Percentiles rank a stretch among this genome's conserved stretches.
Conservation (phyloP, 495 filamentous ascomycete genomes). For the Aspergillus campestris region DNA sequence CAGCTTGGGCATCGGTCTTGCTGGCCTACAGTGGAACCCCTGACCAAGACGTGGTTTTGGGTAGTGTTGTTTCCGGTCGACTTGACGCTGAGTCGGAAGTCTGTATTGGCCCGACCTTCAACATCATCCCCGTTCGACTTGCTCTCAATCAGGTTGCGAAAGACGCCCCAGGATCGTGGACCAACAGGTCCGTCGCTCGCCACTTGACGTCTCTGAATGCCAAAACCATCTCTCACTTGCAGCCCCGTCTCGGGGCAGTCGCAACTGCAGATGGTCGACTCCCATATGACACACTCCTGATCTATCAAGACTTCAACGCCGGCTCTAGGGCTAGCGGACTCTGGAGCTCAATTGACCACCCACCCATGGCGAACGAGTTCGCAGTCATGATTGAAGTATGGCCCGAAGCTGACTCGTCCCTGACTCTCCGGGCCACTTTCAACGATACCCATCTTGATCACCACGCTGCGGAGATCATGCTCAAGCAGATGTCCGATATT, state of each 20-base stretch:
- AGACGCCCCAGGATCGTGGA: constrained; percentile 1
- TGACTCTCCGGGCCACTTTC: constrained; percentile 19
- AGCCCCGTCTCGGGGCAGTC: constrained; percentile 13
- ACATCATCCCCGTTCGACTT: constrained; percentile 55
- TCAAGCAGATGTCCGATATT: constrained; percentile 19
- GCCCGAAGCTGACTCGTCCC: constrained; percentile 9
- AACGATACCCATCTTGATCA: constrained; percentile 15
- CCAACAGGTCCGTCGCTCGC: constrained; percentile 12
- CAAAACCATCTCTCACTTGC: constrained; percentile 13
- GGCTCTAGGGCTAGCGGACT: constrained; percentile 5
- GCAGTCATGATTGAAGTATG: constrained; percentile 21
- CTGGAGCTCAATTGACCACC: constrained; percentile 15
- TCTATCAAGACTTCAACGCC: constrained; percentile 18
- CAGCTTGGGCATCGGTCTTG: constrained; percentile 56
- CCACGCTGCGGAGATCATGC: constrained; percentile 15
- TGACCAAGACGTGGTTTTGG: constrained; percentile 33
- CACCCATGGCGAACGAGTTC: constrained; percentile 18
- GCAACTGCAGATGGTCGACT: constrained; percentile 8
- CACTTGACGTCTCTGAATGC: constrained; percentile 15
- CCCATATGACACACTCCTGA: constrained; percentile 16
- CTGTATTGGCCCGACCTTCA: constrained; percentile 66
- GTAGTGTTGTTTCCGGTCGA: constrained; percentile 62
- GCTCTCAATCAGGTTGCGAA: constrained; percentile 6
- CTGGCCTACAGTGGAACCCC: constrained; percentile 27
- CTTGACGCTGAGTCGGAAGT: constrained; percentile 49